These are phyloP conservation scores for Pyricularia pennisetigena DNA, from an alignment of 2,329 filamentous ascomycete genomes.

Conservation along the genomic window DNA sequence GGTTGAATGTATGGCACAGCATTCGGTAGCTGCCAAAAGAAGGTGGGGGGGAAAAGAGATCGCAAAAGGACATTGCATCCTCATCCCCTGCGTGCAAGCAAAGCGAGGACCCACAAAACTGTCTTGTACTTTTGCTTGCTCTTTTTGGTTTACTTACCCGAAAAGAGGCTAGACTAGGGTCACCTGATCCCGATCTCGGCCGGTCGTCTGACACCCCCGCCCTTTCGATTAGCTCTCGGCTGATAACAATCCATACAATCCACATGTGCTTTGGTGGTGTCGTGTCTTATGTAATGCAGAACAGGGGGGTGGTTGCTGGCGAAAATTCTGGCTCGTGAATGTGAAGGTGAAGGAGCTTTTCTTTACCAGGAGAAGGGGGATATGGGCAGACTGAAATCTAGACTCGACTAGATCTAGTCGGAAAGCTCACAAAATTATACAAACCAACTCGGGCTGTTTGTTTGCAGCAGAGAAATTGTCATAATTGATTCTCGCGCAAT, in stretches of 20 bases:
- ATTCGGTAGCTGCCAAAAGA: not conserved
- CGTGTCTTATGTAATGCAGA: not conserved
- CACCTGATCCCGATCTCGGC: not conserved
- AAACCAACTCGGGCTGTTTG: not conserved
- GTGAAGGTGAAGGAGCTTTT: not conserved
- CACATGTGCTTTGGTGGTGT: not conserved
- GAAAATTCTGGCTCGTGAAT: not conserved
- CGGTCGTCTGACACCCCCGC: not conserved
- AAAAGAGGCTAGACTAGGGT: not conserved
- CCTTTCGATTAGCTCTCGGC: not conserved
- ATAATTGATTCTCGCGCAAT: not conserved
- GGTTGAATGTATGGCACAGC: too few relatives aligned
- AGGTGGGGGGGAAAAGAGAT: not conserved
- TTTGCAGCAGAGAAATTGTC: not conserved
- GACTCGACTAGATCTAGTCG: too few relatives aligned
- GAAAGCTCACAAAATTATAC: not conserved
- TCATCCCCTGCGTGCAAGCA: not conserved
- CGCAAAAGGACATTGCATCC: not conserved
- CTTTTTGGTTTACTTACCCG: not conserved
- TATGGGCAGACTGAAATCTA: not conserved
- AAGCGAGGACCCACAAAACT: not conserved
- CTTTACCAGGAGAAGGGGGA: not conserved
- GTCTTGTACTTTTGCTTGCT: not conserved
- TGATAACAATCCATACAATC: not conserved
- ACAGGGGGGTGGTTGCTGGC: not conserved